Evolutionary conservation across 2,329 filamentous ascomycete species (phyloP), one percentile per base, ranked within the genome.

Genomic region (Penicillium sp.): DNA sequence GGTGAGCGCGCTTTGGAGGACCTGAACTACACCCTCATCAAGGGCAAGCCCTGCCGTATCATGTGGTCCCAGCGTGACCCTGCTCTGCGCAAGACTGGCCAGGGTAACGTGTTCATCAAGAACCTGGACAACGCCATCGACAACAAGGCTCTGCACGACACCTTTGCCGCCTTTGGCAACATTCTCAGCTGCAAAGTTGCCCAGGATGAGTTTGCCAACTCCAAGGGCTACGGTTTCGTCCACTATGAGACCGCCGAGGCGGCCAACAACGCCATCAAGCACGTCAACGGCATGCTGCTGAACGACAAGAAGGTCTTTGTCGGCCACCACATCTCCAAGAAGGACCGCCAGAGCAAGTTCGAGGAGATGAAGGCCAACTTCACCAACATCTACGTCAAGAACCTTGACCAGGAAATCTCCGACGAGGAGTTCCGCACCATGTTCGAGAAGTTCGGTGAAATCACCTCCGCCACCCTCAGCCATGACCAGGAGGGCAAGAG

Each of bases 331-430:
- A 97, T 98, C 63, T 90, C 93, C 69, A 97, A 97, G 86, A 97
- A 97, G 81, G 93, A 98, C 67, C 91, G 93, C 62, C 93, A 97
- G 81, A 95, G 88, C 87, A 98, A 98, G 77, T 97, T 97, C 60
- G 93, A 98, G 77, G 93, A 98, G 80, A 98, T 98, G 91, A 98
- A 98, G 84, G 93, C 93, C 71, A 98, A 98, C 80, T 98, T 94
- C 80, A 98, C 93, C 77, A 98, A 98, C 71, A 84, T 98, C 72
- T 98, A 98, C 75, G 87, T 98, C 76, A 98, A 98, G 84, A 98
- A 98, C 77, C 85, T 98, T 58, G 81, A 83, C 60, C 63, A 74
- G 23, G 91, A 96, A 33, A 87, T 84, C 51, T 85, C 81, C 44
- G 93, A 98, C 48, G 90, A 97, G 7, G 86, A 97, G 67, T 97